These are phyloP conservation scores for Trapa incisa DNA, from an alignment of 345 rosid genomes.

Conservation along the genomic window DNA sequence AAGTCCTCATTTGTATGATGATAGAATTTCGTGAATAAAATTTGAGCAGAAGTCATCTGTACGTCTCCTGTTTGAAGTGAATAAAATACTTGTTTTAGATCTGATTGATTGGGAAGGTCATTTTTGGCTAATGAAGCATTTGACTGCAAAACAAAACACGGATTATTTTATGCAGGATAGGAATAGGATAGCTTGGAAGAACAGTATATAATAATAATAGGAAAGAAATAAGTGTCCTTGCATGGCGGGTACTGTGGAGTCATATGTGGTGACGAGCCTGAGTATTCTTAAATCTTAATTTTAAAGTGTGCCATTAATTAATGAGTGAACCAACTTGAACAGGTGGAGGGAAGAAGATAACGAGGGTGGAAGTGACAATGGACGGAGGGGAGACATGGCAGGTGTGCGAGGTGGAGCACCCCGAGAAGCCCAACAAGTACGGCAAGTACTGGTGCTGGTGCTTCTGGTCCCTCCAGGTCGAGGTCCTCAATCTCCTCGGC, in stretches of 20 bases:
- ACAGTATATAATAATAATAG: no score
- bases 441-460: slow-evolving; percentile 96
- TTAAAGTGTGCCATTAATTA: not conserved
- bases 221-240: no score
- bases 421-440: slow-evolving; percentile 57
- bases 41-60: no score
- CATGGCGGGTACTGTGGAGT: no score
- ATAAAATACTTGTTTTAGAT: not conserved
- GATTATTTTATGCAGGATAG: no score
- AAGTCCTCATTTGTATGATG: no score
- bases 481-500: slow-evolving; percentile 60
- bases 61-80: not conserved
- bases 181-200: no score
- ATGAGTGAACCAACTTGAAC: not conserved
- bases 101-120: not conserved
- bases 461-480: slow-evolving; percentile 85
- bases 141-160: no score
- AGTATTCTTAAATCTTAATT: not conserved
- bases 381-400: slow-evolving; percentile 94
- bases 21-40: no score
- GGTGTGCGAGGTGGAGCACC: slow-evolving; percentile 59
- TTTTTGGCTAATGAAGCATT: not conserved
- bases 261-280: no score
- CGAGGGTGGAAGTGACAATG: slow-evolving; percentile 84
- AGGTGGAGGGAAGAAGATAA: slow-evolving; percentile 95